These are phyloP conservation scores for Pulveroboletus sp. DNA, from an alignment of 768 basidiomycete genomes.

Conservation along the genomic window DNA sequence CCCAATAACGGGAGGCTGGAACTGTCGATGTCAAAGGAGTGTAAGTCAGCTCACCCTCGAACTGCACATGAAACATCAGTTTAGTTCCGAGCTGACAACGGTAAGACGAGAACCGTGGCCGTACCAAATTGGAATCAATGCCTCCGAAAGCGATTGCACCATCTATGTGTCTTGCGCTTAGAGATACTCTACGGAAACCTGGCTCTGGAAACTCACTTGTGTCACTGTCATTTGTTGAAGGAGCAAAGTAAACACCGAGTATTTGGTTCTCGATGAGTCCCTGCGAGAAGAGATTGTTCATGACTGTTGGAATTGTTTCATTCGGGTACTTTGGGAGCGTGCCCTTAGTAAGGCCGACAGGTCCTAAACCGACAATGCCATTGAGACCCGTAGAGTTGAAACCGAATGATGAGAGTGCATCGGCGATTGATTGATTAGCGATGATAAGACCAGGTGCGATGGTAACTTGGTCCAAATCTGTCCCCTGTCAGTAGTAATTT, in stretches of 20 bases:
- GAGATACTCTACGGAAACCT: too few species aligned
- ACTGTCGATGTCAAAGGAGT: constrained; percentile 25
- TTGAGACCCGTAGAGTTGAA: constrained; percentile 19
- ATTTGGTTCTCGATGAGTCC: constrained; percentile 14
- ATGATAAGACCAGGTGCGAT: constrained; percentile 25
- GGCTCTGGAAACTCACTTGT: constrained; percentile 13
- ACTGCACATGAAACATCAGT: constrained; percentile 13
- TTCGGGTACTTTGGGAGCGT: neutral
- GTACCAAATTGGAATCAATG: constrained; percentile 15
- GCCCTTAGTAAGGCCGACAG: constrained; percentile 17
- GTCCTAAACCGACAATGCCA: constrained; percentile 29
- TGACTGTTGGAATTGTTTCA: constrained; percentile 22
- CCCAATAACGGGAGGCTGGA: constrained; percentile 28
- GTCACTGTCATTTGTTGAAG: constrained; percentile 14
- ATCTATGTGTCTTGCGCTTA: constrained; percentile 8
- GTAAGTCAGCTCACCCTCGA: constrained; percentile 22
- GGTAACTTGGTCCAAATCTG: constrained; percentile 27
- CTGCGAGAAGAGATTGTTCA: constrained; percentile 24
- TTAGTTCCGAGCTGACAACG: too few species aligned
- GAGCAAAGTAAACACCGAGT: neutral
- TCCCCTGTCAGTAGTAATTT: neutral
- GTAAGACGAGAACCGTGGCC: neutral
- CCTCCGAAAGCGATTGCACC: constrained; percentile 11
- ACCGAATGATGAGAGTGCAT: neutral
- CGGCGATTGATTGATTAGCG: constrained; percentile 25